Evolutionary conservation across 2,329 filamentous ascomycete species (phyloP), one percentile per base, ranked within the genome.

Genomic region (Elsinoe ampelina): DNA sequence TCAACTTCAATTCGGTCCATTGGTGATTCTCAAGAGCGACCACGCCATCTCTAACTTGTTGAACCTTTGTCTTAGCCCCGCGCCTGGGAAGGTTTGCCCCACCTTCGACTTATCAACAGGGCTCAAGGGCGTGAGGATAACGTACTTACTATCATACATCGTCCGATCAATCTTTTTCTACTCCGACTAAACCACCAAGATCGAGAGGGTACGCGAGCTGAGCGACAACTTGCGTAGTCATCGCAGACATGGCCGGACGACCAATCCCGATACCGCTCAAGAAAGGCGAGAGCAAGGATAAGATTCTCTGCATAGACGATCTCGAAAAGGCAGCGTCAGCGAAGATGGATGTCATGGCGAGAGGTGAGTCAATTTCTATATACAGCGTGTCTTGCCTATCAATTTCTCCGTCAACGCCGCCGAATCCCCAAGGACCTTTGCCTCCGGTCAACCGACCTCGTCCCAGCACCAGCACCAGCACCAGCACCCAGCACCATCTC

Each of bases 241-340:
- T 7, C 13, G 11, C 45, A 12, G 26, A 12, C 12, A 52, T 52
- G 48, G 48, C 48, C 8, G 48, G 48, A 22, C 32, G 32, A 52
- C 48, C 48, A 15, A 39, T 52, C 6, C 48, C 48, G 12, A 39
- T 52, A 15, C 48, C 48, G 32, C n/a, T 26, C 15, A 52, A 39
- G n/a, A 38, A 36, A 17, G 34, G 38, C 32, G 48, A 52, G 5
- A 19, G 15, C 15, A 36, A 39, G 19, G 48, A 52, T 20, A 39
- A 55, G 39, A 55, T 55, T 22, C 52, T 55, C 19, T 55, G 52
- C 19, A 55, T 55, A 13, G 36, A 42, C 36, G 52, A 55, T 17
- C 39, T 55, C n/a, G n/a, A 55, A 6, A 34, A 22, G 32, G 52
- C 52, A 17, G 52, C 36, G 5, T 32, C 52, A 4, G 38, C 19